Evolutionary conservation across 1,284 basidiomycete species (phyloP), one percentile per base, ranked within the genome.

Genomic region (Meripilus lineatus): DNA sequence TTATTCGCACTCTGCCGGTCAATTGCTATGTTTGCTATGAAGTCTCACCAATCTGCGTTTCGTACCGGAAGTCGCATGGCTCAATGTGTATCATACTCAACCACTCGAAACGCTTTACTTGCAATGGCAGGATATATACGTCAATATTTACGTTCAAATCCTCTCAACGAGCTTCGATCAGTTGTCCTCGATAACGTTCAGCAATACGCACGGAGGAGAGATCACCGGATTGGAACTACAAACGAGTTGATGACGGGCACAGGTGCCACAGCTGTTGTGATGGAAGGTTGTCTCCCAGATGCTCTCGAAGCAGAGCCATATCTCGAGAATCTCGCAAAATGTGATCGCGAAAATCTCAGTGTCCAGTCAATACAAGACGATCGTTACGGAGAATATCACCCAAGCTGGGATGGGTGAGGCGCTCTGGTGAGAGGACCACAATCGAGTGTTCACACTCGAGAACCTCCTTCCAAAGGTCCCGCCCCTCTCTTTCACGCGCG

Each of bases 371-470:
- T 53, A 8, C n/a, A 35, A 4, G 15, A 3, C 25, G 18, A n/a
- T 50, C 41, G 21, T 48, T 32, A 1, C 47, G 45, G 14, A 63
- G 28, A 17, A 64, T 50, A 6, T 44, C 38, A 4, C 42, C 22
- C 26, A 49, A 46, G 13, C 35, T 32, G 14, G 40, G 23, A 2
- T 40, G 57, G 53, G 35, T 44, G 15, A 51, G 48, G n/a, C 37
- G 14, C 24, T 51, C 50, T 4, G 50, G 51, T 18, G 47, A 48
- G 24, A 45, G 35, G 13, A 50, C 35, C 1, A 47, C 36, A 8
- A 50, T 21, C 7, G 32, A 11, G 4, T 15, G 40, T 8, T 23
- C 8, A 18, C 43, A 40, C 3, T 28, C 20, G 4, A 13, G 8
- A 13, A 49, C 38, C 10, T 46, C 40, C 26, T 32, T 24, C 5